Percentiles rank a stretch among this genome's conserved stretches.
Conservation (phyloP, 495 filamentous ascomycete genomes). For the Delitschia confertaspora region DNA sequence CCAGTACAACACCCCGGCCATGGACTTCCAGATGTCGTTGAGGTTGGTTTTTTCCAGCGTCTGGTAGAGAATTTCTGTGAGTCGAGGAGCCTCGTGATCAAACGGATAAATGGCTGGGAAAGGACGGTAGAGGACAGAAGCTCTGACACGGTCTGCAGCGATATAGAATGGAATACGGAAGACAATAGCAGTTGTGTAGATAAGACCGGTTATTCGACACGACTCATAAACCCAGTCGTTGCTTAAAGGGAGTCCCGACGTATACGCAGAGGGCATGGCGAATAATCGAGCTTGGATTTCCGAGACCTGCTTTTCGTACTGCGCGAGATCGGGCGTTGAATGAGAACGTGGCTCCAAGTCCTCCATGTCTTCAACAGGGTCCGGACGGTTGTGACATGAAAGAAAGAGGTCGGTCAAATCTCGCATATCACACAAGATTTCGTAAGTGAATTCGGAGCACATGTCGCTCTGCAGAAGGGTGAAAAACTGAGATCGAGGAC, state of each 20-base stretch:
- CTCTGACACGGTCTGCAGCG: constrained; percentile 5
- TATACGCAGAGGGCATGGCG: constrained; percentile 14
- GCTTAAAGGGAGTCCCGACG: constrained; percentile 3
- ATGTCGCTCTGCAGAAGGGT: constrained; percentile 3
- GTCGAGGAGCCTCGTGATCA: constrained; percentile 1
- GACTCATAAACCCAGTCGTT: constrained; percentile 25
- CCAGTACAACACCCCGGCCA: constrained; percentile 25
- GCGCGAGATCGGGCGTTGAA: background rate
- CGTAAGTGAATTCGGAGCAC: constrained; percentile 15
- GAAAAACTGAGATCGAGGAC: constrained; percentile 11
- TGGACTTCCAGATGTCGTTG: constrained; percentile 13
- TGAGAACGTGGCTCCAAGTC: background rate
- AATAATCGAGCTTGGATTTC: constrained; percentile 9
- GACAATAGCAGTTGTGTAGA: constrained; percentile 18
- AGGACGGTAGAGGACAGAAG: background rate
- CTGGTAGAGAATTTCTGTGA: constrained; percentile 11
- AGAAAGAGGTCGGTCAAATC: constrained; percentile 21
- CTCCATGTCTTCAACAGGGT: constrained; percentile 6
- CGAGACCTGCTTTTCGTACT: constrained; percentile 11
- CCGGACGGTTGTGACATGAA: background rate
- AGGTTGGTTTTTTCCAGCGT: constrained; percentile 8
- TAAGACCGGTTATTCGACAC: constrained; percentile 20
- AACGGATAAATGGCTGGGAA: too few species aligned
- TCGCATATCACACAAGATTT: constrained; percentile 20
- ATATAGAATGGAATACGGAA: constrained; percentile 15